phyloP scores from a whole-genome alignment of 768 basidiomycete species.

The Tylopilus felleus region DNA sequence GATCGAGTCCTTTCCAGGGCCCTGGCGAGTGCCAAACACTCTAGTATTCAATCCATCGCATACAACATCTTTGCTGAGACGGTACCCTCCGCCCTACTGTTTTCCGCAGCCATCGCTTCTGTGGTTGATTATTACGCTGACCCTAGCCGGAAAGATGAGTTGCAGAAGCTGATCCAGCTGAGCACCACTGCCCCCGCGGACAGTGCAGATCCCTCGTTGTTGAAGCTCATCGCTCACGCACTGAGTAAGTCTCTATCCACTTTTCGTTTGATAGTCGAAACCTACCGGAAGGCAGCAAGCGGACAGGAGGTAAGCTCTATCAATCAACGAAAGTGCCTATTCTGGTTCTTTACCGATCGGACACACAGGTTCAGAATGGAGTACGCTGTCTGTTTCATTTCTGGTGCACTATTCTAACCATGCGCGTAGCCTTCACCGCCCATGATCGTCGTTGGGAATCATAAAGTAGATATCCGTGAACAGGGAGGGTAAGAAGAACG shows the following conservation, averaged over 20 bases:
- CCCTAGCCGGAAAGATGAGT: slow-evolving; percentile 31
- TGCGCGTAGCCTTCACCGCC: slow-evolving; percentile 5
- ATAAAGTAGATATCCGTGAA: slow-evolving; percentile 6
- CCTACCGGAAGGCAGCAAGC: slow-evolving; percentile 35
- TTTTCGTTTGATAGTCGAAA: slow-evolving; percentile 14
- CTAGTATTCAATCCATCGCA: slow-evolving; percentile 37
- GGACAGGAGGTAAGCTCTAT: slow-evolving; percentile 27
- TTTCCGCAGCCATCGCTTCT: slow-evolving; percentile 52
- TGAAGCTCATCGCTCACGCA: slow-evolving; percentile 46
- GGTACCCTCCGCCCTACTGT: slow-evolving; percentile 53
- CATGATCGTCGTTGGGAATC: slow-evolving; percentile 3
- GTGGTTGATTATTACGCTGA: slow-evolving; percentile 61
- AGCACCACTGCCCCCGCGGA: slow-evolving; percentile 26
- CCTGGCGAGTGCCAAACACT: slow-evolving; percentile 2
- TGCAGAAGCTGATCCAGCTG: slow-evolving; percentile 38
- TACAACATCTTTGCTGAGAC: slow-evolving; percentile 49
- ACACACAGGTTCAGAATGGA: slow-evolving; percentile 38
- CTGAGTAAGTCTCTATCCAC: slow-evolving; percentile 36
- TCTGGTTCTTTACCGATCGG: slow-evolving; percentile 37
- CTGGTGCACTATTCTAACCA: not conserved
- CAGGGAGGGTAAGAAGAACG: slow-evolving; percentile 21
- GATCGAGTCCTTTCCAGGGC: slow-evolving; percentile 19
- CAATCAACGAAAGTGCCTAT: slow-evolving; percentile 4
- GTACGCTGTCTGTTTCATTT: slow-evolving; percentile 26
- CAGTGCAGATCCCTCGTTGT: slow-evolving; percentile 29